A percentile compares a stretch with the other conserved stretches of the same genome.
Evolutionary conservation across 2,329 filamentous ascomycete species (phyloP).

Genomic region (Colletotrichum sp.): DNA sequence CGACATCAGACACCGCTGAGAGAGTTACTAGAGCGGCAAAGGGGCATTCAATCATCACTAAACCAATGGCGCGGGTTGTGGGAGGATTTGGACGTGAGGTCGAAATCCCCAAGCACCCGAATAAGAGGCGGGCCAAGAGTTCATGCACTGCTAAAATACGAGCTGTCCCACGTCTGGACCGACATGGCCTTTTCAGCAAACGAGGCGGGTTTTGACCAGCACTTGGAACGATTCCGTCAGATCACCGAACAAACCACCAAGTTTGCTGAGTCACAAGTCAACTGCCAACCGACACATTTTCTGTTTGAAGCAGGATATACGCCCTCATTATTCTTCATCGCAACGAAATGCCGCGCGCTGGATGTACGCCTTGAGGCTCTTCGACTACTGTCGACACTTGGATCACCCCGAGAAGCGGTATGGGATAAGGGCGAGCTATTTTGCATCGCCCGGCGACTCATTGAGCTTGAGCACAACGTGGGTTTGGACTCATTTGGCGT

Average conservation of each 20-base stretch:
- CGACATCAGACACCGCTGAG: neutral
- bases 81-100: neutral
- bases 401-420: slow-evolving; percentile 21
- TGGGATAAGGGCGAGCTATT: neutral
- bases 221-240: slow-evolving; percentile 19
- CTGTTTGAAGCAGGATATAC: neutral
- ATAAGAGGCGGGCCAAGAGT: neutral
- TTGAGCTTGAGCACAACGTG: slow-evolving; percentile 10
- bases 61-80: neutral
- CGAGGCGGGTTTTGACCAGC: neutral
- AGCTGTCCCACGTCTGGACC: neutral
- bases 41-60: neutral
- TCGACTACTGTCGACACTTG: slow-evolving; percentile 23
- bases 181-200: neutral
- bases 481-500: neutral
- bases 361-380: slow-evolving; percentile 42
- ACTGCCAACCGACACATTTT: neutral
- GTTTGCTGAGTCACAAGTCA: neutral
- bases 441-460: neutral
- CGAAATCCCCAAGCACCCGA: neutral
- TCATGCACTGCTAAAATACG: neutral
- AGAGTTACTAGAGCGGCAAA: neutral
- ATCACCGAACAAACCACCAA: slow-evolving; percentile 36
- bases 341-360: slow-evolving; percentile 26
- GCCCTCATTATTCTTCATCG: neutral